Conservation (phyloP, 2,329 filamentous ascomycete genomes). For the Aphanocladium album region DNA sequence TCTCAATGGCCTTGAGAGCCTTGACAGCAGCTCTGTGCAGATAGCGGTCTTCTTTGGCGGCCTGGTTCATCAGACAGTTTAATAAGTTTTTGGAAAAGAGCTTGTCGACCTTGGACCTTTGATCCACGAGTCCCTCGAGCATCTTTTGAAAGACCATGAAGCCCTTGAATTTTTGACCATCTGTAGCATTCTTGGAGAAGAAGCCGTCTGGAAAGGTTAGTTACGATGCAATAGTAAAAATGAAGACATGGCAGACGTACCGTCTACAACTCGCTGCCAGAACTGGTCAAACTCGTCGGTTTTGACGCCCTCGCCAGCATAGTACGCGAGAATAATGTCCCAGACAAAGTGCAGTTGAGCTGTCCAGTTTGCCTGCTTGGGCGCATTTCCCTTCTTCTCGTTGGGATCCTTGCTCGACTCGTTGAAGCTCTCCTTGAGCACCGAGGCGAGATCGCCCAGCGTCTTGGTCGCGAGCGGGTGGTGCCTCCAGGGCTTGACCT, state of each 20-base stretch:
- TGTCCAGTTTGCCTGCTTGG: constrained; percentile 69
- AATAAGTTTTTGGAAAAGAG: constrained; percentile 83
- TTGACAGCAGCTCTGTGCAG: constrained; percentile 75
- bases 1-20: constrained; percentile 66
- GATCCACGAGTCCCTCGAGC: constrained; percentile 50
- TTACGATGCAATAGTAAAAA: constrained; percentile 22
- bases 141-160: constrained; percentile 82
- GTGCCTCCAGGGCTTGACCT: constrained; percentile 69
- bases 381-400: constrained; percentile 32
- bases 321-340: constrained; percentile 66
- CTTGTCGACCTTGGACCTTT: constrained; percentile 40
- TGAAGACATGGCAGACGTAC: constrained; percentile 45
- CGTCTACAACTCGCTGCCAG: constrained; percentile 82
- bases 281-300: constrained; percentile 63
- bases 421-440: constrained; percentile 70
- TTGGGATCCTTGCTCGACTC: constrained; percentile 44
- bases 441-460: constrained; percentile 62
- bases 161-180: constrained; percentile 87
- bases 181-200: constrained; percentile 75
- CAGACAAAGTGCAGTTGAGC: constrained; percentile 83
- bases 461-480: constrained; percentile 71
- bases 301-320: constrained; percentile 33
- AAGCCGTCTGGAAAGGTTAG: constrained; percentile 58
- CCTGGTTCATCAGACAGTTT: constrained; percentile 76
- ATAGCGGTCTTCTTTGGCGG: constrained; percentile 70